phyloP scores from a whole-genome alignment of 2,329 filamentous ascomycete genomes.

The Didymella pinodella region DNA sequence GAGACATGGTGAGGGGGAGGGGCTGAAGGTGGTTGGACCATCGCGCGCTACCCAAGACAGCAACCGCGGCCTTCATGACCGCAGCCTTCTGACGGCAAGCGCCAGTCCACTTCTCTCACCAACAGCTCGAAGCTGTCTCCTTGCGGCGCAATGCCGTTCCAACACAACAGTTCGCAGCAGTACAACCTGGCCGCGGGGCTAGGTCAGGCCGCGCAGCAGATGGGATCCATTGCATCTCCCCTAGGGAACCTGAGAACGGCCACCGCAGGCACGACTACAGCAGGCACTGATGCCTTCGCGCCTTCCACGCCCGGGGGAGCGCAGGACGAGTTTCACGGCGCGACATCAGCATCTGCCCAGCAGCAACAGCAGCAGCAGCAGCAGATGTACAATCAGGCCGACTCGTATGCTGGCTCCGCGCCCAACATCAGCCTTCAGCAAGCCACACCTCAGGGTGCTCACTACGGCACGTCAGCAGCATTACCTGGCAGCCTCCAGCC shows the following conservation, averaged over 20 bases:
- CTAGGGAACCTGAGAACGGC: conserved; percentile 51
- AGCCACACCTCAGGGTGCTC: conserved; percentile 56
- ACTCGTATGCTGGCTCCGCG: conserved; percentile 57
- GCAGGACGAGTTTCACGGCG: conserved; percentile 65
- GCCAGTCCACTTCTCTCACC: conserved; percentile 5
- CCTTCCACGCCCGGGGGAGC: conserved; percentile 51
- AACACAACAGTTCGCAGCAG: conserved; percentile 32
- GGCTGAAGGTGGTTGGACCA: background rate
- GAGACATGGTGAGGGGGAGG: conserved; percentile 7
- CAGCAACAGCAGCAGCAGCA: conserved; percentile 22
- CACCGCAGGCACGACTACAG: conserved; percentile 52
- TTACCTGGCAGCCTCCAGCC: conserved; percentile 69
- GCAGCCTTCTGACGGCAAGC: conserved; percentile 14
- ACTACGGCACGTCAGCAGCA: conserved; percentile 55
- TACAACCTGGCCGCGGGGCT: conserved; percentile 50
- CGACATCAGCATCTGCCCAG: conserved; percentile 50
- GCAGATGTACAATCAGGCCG: conserved; percentile 58
- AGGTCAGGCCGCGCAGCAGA: conserved; percentile 55
- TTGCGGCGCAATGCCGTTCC: conserved; percentile 49
- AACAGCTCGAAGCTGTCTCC: conserved; percentile 18
- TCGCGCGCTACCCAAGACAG: conserved; percentile 3
- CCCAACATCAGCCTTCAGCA: conserved; percentile 69
- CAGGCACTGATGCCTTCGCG: conserved; percentile 56
- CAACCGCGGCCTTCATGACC: conserved; percentile 7
- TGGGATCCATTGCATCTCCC: conserved; percentile 58